Evolutionary conservation across 129 eudicot genomes (phyloP).

Genomic region (Smallanthus sonchifolius): DNA sequence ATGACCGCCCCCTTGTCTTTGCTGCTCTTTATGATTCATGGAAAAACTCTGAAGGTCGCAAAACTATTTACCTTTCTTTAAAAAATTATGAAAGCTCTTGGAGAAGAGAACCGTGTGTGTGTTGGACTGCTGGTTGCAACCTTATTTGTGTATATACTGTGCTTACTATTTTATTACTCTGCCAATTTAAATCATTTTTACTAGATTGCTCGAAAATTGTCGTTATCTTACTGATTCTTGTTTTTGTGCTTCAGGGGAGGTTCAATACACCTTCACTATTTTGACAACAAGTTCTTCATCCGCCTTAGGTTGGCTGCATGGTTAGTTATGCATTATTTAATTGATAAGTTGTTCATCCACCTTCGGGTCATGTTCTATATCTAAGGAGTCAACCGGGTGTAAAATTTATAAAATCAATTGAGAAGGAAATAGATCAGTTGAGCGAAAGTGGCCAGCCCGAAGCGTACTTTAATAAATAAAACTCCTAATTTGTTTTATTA

Average conservation of each 20-base stretch:
- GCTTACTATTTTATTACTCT: not conserved
- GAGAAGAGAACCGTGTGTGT: constrained; percentile 9
- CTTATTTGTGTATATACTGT: not conserved
- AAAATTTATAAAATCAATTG: not conserved
- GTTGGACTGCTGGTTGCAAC: not conserved
- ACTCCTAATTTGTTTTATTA: not conserved
- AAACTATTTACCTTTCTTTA: not conserved
- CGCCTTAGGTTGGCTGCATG: constrained; percentile 86
- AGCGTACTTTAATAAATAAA: not conserved
- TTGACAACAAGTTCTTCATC: constrained; percentile 83
- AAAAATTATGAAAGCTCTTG: not conserved
- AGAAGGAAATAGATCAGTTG: not conserved
- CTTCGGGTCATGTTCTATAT: constrained; percentile 24
- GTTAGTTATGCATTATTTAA: constrained; percentile 39
- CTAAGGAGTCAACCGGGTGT: not conserved
- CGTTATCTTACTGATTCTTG: not conserved
- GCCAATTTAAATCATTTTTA: not conserved
- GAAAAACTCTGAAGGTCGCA: constrained; percentile 86
- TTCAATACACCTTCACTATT: constrained; percentile 75
- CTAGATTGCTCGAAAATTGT: constrained; percentile 3
- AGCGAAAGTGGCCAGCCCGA: not conserved
- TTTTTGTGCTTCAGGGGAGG: constrained; percentile 64
- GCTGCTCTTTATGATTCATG: constrained; percentile 97
- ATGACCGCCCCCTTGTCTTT: constrained; percentile 82
- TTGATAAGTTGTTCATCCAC: constrained; percentile 6